These are phyloP conservation scores for Trichoderma sp. DNA, from an alignment of 2,329 filamentous ascomycete species.

Conservation along the genomic window DNA sequence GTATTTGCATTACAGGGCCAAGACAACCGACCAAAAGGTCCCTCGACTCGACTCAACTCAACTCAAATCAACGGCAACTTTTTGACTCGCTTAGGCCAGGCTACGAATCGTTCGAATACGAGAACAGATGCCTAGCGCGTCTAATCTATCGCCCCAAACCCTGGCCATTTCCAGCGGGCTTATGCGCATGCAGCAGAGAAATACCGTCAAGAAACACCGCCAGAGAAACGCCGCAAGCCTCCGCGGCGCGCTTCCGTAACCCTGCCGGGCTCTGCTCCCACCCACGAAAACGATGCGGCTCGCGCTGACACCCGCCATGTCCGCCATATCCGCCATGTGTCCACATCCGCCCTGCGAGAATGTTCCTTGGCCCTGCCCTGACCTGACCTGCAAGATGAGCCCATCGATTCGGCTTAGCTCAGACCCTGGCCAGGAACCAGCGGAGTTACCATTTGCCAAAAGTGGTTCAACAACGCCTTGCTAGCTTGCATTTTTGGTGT, in stretches of 20 bases:
- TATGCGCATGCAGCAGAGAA: not conserved
- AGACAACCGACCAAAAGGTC: not conserved
- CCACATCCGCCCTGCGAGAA: not conserved
- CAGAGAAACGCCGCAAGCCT: not conserved
- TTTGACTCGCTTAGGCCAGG: not conserved
- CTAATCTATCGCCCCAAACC: not conserved
- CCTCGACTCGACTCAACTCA: not conserved
- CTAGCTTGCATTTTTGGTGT: not conserved
- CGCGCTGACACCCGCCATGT: not conserved
- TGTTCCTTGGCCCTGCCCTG: not conserved
- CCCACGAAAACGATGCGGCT: not conserved
- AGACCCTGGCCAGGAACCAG: not conserved
- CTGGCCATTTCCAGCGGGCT: not conserved
- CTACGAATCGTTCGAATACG: not conserved
- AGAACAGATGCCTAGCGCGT: not conserved
- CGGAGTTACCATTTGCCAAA: not conserved
- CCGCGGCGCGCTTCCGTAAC: not conserved
- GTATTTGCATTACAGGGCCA: not conserved
- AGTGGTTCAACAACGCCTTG: not conserved
- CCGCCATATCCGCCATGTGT: not conserved
- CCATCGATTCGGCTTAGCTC: conserved; percentile 4
- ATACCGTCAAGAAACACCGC: not conserved
- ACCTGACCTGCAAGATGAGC: not conserved
- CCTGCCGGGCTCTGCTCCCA: not conserved
- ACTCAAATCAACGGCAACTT: not conserved